A percentile compares a stretch with the other conserved stretches of the same genome.
Conservation (phyloP, 176 grass and related monocot species). For the Calamus simplicifolius region DNA sequence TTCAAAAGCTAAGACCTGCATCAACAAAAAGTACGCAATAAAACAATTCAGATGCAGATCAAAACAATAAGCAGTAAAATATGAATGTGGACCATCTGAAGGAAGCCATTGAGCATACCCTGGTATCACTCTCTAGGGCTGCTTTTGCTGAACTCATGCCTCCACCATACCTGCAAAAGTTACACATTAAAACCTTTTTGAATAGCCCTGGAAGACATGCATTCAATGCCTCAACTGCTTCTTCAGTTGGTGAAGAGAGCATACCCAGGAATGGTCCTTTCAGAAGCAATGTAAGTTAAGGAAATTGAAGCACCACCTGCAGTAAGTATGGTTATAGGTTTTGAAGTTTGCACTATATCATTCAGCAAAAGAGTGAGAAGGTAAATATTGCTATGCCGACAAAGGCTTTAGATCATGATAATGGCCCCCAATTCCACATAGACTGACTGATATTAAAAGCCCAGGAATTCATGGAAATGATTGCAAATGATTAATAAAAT, state of each 20-base stretch:
- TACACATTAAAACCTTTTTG: too few relatives aligned
- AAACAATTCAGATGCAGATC: not conserved
- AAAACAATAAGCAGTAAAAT: not conserved
- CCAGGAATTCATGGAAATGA: too few relatives aligned
- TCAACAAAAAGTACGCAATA: not conserved
- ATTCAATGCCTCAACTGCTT: too few relatives aligned
- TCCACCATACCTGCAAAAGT: slow-evolving; percentile 54
- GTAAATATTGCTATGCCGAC: too few relatives aligned
- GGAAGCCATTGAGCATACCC: slow-evolving; percentile 23
- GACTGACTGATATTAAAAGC: too few relatives aligned
- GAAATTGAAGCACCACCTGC: slow-evolving; percentile 84
- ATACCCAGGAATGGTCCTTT: slow-evolving; percentile 87
- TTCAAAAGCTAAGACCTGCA: slow-evolving; percentile 74
- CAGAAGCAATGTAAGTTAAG: slow-evolving; percentile 89
- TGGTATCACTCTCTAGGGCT: slow-evolving; percentile 86
- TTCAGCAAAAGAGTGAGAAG: not conserved
- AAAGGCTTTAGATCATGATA: too few relatives aligned
- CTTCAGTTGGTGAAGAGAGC: not conserved
- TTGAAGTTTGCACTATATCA: not conserved
- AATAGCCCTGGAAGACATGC: too few relatives aligned
- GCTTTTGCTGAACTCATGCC: slow-evolving; percentile 95
- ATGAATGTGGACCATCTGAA: too few relatives aligned
- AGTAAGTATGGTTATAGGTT: slow-evolving; percentile 4
- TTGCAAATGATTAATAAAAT: too few relatives aligned
- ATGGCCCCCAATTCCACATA: too few relatives aligned